phyloP scores from a whole-genome alignment of 2,329 filamentous ascomycete species.

The Colletotrichum aenigma region DNA sequence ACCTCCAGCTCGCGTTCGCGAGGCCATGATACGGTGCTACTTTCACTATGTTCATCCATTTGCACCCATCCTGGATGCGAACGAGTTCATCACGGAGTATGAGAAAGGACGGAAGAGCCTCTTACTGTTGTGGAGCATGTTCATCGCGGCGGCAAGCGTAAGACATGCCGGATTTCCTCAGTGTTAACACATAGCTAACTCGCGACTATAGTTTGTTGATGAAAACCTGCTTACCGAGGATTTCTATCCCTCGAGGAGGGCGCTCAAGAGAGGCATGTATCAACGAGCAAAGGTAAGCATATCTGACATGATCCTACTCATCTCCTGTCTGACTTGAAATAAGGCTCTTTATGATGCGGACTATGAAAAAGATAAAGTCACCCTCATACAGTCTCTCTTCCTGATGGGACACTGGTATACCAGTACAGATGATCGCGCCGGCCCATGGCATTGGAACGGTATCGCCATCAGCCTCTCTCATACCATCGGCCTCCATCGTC shows the following conservation, averaged over 20 bases:
- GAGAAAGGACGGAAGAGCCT: conserved; percentile 16
- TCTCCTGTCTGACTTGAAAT: neutral
- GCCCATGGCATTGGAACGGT: conserved; percentile 51
- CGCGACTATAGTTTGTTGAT: neutral
- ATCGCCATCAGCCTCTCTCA: conserved; percentile 46
- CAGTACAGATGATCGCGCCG: conserved; percentile 41
- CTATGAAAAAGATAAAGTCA: conserved; percentile 40
- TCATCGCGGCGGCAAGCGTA: conserved; percentile 32
- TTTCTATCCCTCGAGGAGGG: conserved; percentile 30
- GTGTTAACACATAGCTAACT: neutral
- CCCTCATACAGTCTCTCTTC: conserved; percentile 44
- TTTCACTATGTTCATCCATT: conserved; percentile 30
- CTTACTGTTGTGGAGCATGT: conserved; percentile 32
- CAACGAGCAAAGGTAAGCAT: conserved; percentile 35
- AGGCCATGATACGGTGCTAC: conserved; percentile 23
- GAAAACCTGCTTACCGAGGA: neutral
- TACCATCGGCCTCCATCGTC: conserved; percentile 44
- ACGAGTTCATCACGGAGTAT: conserved; percentile 21
- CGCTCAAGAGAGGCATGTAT: conserved; percentile 39
- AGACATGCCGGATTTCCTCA: conserved; percentile 7
- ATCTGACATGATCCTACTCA: neutral
- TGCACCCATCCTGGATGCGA: conserved; percentile 25
- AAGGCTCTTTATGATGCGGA: conserved; percentile 25
- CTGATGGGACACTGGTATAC: conserved; percentile 47
- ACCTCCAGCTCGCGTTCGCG: conserved; percentile 9